Percentiles rank a stretch among this genome's conserved stretches.
phyloP scores from a whole-genome alignment of 495 filamentous ascomycete genomes.

The Penicillium cosmopolitanum region DNA sequence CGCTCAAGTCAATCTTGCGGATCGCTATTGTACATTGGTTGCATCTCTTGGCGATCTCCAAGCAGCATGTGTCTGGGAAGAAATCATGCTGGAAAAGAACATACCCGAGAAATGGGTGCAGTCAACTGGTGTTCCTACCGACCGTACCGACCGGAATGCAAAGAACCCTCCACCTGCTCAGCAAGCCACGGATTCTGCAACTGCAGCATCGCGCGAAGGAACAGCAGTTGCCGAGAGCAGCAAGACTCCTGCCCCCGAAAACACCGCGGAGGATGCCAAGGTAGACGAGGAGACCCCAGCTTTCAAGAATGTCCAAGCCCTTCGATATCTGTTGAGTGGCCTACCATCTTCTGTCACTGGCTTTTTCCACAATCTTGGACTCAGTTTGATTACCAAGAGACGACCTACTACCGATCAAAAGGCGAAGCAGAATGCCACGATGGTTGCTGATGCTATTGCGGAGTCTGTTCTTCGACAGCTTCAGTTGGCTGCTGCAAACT shows the following conservation, averaged over 20 bases:
- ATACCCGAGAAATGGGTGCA: constrained; percentile 70
- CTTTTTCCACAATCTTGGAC: constrained; percentile 81
- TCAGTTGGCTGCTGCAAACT: constrained; percentile 48
- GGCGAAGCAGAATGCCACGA: constrained; percentile 67
- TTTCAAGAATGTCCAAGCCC: constrained; percentile 77
- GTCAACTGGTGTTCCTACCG: constrained; percentile 57
- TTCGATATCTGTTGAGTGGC: constrained; percentile 76
- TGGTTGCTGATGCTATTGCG: constrained; percentile 79
- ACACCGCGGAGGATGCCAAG: constrained; percentile 42
- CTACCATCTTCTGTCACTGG: constrained; percentile 70
- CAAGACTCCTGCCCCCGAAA: constrained; percentile 33
- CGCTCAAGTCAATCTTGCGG: constrained; percentile 74
- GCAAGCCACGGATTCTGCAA: constrained; percentile 15
- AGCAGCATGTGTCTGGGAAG: constrained; percentile 79
- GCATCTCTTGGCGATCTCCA: constrained; percentile 74
- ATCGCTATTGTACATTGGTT: constrained; percentile 72
- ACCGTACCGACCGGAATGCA: constrained; percentile 41
- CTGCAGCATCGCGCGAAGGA: constrained; percentile 23
- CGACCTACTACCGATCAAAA: constrained; percentile 64
- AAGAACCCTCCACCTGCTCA: constrained; percentile 26
- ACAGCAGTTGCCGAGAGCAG: constrained; percentile 25
- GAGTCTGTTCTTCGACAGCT: constrained; percentile 70
- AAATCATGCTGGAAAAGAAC: constrained; percentile 69
- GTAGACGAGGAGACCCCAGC: constrained; percentile 53
- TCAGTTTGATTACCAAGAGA: constrained; percentile 73